Evolutionary conservation across 148 eudicot species (phyloP).

Genomic region (Diospyros kaki): DNA sequence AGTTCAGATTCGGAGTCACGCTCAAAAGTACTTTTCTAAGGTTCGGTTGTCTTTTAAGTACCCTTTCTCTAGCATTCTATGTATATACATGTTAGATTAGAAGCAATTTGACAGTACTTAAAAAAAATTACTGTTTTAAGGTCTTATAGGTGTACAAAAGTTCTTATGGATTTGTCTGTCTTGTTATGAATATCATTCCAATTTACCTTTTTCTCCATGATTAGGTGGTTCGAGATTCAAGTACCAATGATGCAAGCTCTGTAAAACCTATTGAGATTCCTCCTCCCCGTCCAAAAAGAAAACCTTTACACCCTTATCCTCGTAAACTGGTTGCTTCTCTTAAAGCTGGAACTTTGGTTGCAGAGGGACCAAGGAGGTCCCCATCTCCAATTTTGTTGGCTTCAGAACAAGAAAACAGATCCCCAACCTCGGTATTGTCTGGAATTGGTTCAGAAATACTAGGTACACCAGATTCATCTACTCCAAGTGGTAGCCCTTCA

Average conservation of each 20-base stretch:
- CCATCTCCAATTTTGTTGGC: slow-evolving; percentile 41
- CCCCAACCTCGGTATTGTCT: slow-evolving; percentile 81
- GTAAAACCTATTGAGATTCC: slow-evolving; percentile 74
- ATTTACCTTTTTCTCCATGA: slow-evolving; percentile 15
- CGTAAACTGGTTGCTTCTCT: slow-evolving; percentile 52
- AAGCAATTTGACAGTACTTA: slow-evolving; percentile 15
- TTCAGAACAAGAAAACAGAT: slow-evolving; percentile 53
- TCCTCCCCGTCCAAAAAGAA: slow-evolving; percentile 92
- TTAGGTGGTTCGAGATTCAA: slow-evolving; percentile 75
- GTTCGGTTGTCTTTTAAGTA: slow-evolving; percentile 41
- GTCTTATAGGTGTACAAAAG: slow-evolving; percentile 28
- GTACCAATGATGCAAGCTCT: slow-evolving; percentile 26
- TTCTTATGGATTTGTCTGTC: slow-evolving; percentile 18
- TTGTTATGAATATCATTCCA: not conserved
- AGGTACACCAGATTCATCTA: slow-evolving; percentile 37
- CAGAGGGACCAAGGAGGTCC: slow-evolving; percentile 39
- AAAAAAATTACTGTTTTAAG: slow-evolving; percentile 34
- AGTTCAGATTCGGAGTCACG: slow-evolving; percentile 93
- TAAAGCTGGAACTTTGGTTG: slow-evolving; percentile 27
- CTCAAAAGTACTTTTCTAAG: slow-evolving; percentile 93
- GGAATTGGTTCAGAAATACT: slow-evolving; percentile 43
- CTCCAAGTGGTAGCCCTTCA: slow-evolving; percentile 42
- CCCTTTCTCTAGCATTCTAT: slow-evolving; percentile 30
- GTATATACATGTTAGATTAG: slow-evolving; percentile 3
- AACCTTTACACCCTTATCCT: slow-evolving; percentile 91